Evolutionary conservation across 2,329 filamentous ascomycete genomes (phyloP), one percentile per base, ranked within the genome.

Genomic region (Botrytis paeoniae): DNA sequence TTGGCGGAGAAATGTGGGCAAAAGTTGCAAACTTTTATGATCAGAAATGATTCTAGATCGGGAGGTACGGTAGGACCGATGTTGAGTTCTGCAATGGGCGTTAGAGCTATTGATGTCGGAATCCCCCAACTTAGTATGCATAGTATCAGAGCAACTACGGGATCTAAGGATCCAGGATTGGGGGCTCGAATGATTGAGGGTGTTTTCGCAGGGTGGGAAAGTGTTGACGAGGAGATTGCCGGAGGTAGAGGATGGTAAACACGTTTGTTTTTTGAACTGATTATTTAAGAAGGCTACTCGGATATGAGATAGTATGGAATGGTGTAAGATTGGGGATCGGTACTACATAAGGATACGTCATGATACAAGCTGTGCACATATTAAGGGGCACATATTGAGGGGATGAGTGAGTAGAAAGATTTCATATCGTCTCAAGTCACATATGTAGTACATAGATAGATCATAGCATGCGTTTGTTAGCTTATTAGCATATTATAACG

Each of bases 61-160:
- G 96, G 96, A 43, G 96, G 96, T 25, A 99, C 96, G 0, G 94
- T 98, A n/a, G 96, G 96, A 0, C 96, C 96, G 0, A 94, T 95
- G 88, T 86, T 97, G 51, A 94, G 91, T 77, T 89, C 91, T 41
- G 89, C 88, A 41, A 92, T 96, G 83, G 95, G 95, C 43, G 91
- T 97, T 74, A 85, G 93, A 69, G 89, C 93, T 0, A 92, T 96
- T 66, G 95, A 98, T 81, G 94, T 93, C 0, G 95, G 95, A 22
- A 91, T 98, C 79, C 91, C 94, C 8, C 95, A 98, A 84, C 83
- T 98, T 78, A 95, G 92, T 80, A 98, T 98, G 95, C 95, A 98
- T 82, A 93, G 90, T 70, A 92, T 98, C 77, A 88, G 95, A 39
- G 95, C 95, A 0, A 97, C 94, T 0, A 97, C 93, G 0, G 95